Base-by-base conservation (phyloP, 2,329 filamentous ascomycete species). In the Ascomycota sp. region DNA sequence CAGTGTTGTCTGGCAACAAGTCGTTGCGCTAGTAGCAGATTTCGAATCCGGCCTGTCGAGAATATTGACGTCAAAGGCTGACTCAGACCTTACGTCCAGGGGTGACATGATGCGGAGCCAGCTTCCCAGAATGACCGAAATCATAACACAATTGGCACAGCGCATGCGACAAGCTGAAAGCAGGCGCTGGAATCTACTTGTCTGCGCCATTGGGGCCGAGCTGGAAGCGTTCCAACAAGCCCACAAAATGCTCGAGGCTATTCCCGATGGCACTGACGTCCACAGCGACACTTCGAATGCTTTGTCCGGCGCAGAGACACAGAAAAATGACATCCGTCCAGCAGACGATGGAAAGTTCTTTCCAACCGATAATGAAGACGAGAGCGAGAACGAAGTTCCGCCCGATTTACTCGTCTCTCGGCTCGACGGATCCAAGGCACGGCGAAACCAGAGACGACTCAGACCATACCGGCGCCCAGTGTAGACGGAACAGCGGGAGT, bases 161-260 rank as follows among this genome's bases (percentile, higher is more conserved):
- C 59, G 63, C 13, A 42, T 72, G 19, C 52, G 57, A 2, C 43
- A 61, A 3, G 73, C 73, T 0, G 67, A 77, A 35, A 52, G 58
- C 1, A 65, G 65, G 33, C 61, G 63, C 11, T 86, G 79, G 78
- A 83, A 75, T 33, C 52, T 85, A 11, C 57, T 86, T 12, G 71
- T 83, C 4, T 78, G 69, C 30, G 77, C 76, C 8, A 70, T 86
- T 22, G 75, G 77, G 1, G 78, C 79, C 0, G 79, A 81, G 45
- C 44, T 78, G 2, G 71, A 75, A 34, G 73, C 74, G 3, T 72
- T 79, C 35, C 54, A 53, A 21, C 65, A 74, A 40, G 72, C 71
- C 1, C 61, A 63, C 38, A 48, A 56, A 3, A 56, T 80, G 25
- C 51, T 80, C n/a, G 35, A 41, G 25, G 34, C 34, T 8, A n/a